These are phyloP conservation scores for Pleurotus eryngii DNA, from an alignment of 768 basidiomycete species.

Conservation along the genomic window DNA sequence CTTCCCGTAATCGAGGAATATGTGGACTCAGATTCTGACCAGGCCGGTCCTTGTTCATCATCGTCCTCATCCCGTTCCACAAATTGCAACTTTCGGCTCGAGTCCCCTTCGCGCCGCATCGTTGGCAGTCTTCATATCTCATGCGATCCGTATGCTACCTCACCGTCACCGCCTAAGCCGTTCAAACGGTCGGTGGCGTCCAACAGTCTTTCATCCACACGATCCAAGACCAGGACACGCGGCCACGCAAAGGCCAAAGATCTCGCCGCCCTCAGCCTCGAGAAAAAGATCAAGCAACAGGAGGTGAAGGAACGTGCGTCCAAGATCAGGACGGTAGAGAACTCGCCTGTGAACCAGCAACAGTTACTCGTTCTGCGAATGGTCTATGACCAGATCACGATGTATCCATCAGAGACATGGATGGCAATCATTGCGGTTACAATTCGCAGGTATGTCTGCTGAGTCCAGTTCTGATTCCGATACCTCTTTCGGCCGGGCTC, in stretches of 20 bases:
- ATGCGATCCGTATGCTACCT: conserved; percentile 4
- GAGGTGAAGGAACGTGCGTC: conserved; percentile 4
- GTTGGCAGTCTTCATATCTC: conserved; percentile 5
- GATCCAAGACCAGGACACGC: conserved; percentile 3
- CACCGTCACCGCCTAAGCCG: conserved; percentile 2
- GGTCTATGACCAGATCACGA: conserved; percentile 64
- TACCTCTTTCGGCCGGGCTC: conserved; percentile 3
- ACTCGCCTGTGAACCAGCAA: conserved; percentile 53
- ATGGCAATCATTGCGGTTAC: conserved; percentile 55
- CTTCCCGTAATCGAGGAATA: neutral
- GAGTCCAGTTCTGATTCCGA: conserved; percentile 4
- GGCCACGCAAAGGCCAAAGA: neutral
- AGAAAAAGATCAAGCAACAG: conserved; percentile 6
- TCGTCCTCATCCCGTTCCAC: neutral
- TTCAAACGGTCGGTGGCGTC: conserved; percentile 6
- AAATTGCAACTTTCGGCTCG: neutral
- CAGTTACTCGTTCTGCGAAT: conserved; percentile 59
- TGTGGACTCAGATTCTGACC: neutral
- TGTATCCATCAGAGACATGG: conserved; percentile 63
- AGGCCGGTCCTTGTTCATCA: neutral
- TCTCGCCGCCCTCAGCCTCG: conserved; percentile 1
- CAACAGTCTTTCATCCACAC: neutral
- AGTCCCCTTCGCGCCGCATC: neutral
- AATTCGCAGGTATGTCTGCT: conserved; percentile 43
- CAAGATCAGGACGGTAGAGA: conserved; percentile 16